These are phyloP conservation scores for Ophiostoma piceae DNA, from an alignment of 2,329 filamentous ascomycete species.

Conservation along the genomic window DNA sequence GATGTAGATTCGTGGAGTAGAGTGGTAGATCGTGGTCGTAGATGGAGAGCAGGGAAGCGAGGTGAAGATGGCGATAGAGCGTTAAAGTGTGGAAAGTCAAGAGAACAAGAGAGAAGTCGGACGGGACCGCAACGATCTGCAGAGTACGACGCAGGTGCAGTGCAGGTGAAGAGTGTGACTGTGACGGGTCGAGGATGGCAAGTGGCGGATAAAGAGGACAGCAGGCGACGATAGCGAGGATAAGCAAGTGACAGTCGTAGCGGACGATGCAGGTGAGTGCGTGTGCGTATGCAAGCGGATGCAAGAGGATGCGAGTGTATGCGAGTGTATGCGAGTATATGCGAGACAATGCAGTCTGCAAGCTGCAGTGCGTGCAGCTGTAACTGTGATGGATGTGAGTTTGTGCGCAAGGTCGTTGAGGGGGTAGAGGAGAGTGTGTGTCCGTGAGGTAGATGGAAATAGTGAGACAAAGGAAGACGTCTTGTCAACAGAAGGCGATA, in stretches of 20 bases:
- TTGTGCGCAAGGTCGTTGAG: background rate
- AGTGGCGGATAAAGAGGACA: background rate
- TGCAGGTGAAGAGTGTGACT: slow-evolving; percentile 12
- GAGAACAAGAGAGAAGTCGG: background rate
- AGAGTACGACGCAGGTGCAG: slow-evolving; percentile 12
- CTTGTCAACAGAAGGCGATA: no score
- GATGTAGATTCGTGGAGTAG: background rate
- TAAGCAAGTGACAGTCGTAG: background rate
- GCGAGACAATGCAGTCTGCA: background rate
- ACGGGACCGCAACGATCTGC: background rate
- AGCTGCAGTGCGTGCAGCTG: slow-evolving; percentile 1
- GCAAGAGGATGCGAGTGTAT: background rate
- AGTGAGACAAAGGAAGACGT: background rate
- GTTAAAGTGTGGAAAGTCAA: background rate
- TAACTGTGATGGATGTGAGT: background rate
- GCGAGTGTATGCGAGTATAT: background rate
- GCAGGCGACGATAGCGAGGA: no score
- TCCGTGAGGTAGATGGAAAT: background rate
- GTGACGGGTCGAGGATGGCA: background rate
- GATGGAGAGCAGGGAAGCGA: background rate
- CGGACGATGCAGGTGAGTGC: background rate
- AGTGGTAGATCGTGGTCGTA: background rate
- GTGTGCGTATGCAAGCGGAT: background rate
- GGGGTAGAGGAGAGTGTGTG: no score
- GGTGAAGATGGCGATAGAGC: background rate